These are phyloP conservation scores for Syncephalastrum contaminatum DNA, from an alignment of 371 early-diverging fungal genomes.

Conservation along the genomic window DNA sequence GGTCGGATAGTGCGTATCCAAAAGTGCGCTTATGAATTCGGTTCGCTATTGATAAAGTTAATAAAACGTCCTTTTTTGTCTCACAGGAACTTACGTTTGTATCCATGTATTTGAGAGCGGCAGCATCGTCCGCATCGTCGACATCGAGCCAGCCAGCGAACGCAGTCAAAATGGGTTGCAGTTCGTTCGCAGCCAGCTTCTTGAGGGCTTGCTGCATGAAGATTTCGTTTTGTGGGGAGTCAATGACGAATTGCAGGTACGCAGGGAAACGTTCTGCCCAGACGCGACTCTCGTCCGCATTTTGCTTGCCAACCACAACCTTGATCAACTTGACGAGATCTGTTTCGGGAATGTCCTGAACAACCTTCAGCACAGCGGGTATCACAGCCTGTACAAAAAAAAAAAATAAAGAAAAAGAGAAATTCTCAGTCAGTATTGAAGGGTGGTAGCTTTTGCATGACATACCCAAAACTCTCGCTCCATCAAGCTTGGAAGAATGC, in stretches of 20 bases:
- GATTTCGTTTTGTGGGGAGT: conserved; percentile 58
- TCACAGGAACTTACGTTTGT: background rate
- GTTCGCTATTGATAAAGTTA: conserved; percentile 31
- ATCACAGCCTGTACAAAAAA: conserved; percentile 28
- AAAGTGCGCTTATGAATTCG: conserved; percentile 50
- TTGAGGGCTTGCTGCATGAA: conserved; percentile 62
- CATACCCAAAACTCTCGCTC: conserved; percentile 56
- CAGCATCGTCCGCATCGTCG: background rate
- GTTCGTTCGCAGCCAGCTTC: conserved; percentile 44
- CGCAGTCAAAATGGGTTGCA: conserved; percentile 41
- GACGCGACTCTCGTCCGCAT: conserved; percentile 10
- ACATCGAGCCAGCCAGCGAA: conserved; percentile 43
- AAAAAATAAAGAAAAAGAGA: too few species aligned
- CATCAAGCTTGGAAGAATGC: conserved; percentile 46
- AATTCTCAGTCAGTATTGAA: background rate
- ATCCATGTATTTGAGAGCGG: too few species aligned
- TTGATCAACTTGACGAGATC: conserved; percentile 50
- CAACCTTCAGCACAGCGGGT: conserved; percentile 46
- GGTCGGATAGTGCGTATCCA: conserved; percentile 62
- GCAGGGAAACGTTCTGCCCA: conserved; percentile 26
- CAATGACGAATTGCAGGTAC: conserved; percentile 44
- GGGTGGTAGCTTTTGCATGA: background rate
- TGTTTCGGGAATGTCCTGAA: conserved; percentile 60
- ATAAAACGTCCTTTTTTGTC: background rate
- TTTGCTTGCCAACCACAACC: conserved; percentile 16